Conservation (phyloP, 768 basidiomycete species). For the Mycena galericulata region DNA sequence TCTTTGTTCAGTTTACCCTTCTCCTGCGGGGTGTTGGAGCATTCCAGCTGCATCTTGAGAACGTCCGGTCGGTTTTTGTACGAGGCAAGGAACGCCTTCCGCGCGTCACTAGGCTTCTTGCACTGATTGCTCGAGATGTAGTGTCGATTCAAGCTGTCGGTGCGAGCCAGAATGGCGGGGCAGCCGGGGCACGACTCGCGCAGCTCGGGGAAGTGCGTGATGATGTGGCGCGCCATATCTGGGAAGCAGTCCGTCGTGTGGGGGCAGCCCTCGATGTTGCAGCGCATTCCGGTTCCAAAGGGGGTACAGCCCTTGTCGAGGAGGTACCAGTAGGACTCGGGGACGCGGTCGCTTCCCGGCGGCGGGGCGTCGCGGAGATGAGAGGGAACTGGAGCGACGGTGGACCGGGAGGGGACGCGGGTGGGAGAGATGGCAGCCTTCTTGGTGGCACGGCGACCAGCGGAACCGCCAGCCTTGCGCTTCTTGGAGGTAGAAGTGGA, state of each 20-base stretch:
- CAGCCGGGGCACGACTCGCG: not conserved
- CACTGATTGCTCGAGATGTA: no score
- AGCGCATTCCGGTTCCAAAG: not conserved
- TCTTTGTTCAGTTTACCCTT: no score
- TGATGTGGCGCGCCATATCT: conserved; percentile 19
- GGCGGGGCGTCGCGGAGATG: not conserved
- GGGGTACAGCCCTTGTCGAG: conserved; percentile 7
- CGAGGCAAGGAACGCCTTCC: no score
- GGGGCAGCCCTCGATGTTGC: conserved; percentile 2
- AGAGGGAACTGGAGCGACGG: not conserved
- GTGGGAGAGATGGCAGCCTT: not conserved
- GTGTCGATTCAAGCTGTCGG: not conserved
- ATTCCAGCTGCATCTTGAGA: no score
- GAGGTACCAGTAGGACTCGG: not conserved
- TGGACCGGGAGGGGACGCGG: not conserved
- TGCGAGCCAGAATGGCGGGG: not conserved
- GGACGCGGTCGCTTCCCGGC: not conserved
- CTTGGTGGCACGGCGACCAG: not conserved
- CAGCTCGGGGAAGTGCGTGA: not conserved
- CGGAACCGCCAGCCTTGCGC: not conserved
- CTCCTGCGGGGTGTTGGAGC: no score
- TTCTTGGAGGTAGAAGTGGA: not conserved
- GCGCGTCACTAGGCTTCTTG: no score
- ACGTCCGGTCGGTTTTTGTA: no score
- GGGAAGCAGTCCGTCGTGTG: not conserved